Percentiles rank a stretch among this genome's conserved stretches.
These are phyloP conservation scores for Puccinia brachypodii DNA, from an alignment of 1,284 basidiomycete species.

Conservation along the genomic window DNA sequence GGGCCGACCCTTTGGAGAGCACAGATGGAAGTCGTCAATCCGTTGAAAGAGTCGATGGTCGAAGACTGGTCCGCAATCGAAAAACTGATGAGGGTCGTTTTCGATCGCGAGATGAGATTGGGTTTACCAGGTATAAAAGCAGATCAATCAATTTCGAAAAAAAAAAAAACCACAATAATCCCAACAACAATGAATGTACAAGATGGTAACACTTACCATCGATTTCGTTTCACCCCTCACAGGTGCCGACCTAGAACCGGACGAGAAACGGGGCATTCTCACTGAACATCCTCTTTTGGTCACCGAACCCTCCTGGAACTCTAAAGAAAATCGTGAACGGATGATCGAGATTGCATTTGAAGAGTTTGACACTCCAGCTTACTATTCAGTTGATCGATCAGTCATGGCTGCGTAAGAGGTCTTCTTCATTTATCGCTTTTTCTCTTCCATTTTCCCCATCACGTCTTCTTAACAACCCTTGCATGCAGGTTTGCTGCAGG, in stretches of 20 bases:
- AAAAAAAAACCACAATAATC: slow-evolving; percentile 61
- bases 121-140: slow-evolving; percentile 21
- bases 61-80: slow-evolving; percentile 30
- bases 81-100: slow-evolving; percentile 22
- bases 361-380: slow-evolving; percentile 87
- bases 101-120: slow-evolving; percentile 39
- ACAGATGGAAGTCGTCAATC: slow-evolving; percentile 81
- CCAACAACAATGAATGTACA: too few species aligned
- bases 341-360: slow-evolving; percentile 98
- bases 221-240: slow-evolving; percentile 30
- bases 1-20: slow-evolving; percentile 88
- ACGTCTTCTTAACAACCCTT: not conserved
- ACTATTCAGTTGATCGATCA: slow-evolving; percentile 95
- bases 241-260: slow-evolving; percentile 51
- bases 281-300: slow-evolving; percentile 87
- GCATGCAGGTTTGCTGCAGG: slow-evolving; percentile 81
- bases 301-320: slow-evolving; percentile 97
- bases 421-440: slow-evolving; percentile 13
- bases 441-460: not conserved
- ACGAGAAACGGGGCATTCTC: slow-evolving; percentile 50
- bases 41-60: slow-evolving; percentile 76
- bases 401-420: slow-evolving; percentile 82
- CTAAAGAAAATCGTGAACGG: slow-evolving; percentile 78
- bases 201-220: too few species aligned
- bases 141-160: not conserved